These are phyloP conservation scores for Pichia kluyveri DNA, from an alignment of 805 yeast genomes.

Conservation along the genomic window DNA sequence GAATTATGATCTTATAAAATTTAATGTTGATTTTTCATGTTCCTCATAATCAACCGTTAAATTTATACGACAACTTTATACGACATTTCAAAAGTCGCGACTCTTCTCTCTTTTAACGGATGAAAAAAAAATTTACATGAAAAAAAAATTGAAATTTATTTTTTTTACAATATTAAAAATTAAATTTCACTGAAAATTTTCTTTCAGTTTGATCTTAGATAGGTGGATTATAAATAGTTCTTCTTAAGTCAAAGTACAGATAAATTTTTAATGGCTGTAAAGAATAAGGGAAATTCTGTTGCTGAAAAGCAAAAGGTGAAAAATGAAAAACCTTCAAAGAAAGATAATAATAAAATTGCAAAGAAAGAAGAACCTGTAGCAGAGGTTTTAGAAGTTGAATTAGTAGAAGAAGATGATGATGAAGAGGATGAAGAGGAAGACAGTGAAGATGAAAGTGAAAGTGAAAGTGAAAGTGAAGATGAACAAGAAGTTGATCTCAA, in stretches of 20 bases:
- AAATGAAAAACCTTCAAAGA: conserved; percentile 9
- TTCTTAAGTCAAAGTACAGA: too few relatives aligned
- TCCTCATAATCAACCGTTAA: too few relatives aligned
- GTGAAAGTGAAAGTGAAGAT: conserved; percentile 25
- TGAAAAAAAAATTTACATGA: too few relatives aligned
- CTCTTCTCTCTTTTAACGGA: too few relatives aligned
- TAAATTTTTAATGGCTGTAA: conserved; percentile 15
- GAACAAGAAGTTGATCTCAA: conserved; percentile 19
- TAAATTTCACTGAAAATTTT: background rate
- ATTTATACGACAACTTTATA: too few relatives aligned
- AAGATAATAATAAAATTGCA: conserved; percentile 13
- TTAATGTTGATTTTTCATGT: too few relatives aligned
- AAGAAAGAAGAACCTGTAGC: conserved; percentile 28
- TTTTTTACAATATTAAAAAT: too few relatives aligned
- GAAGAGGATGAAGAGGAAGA: conserved; percentile 10
- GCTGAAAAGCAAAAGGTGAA: conserved; percentile 46
- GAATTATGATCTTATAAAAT: too few relatives aligned
- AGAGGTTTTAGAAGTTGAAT: background rate
- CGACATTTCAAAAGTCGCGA: too few relatives aligned
- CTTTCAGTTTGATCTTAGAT: background rate
- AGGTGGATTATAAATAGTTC: background rate
- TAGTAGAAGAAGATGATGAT: too few relatives aligned
- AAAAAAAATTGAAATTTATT: too few relatives aligned
- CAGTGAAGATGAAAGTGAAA: conserved; percentile 27
- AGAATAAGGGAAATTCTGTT: background rate